phyloP scores from a whole-genome alignment of 768 basidiomycete genomes.

The Lentinula guzmanii region DNA sequence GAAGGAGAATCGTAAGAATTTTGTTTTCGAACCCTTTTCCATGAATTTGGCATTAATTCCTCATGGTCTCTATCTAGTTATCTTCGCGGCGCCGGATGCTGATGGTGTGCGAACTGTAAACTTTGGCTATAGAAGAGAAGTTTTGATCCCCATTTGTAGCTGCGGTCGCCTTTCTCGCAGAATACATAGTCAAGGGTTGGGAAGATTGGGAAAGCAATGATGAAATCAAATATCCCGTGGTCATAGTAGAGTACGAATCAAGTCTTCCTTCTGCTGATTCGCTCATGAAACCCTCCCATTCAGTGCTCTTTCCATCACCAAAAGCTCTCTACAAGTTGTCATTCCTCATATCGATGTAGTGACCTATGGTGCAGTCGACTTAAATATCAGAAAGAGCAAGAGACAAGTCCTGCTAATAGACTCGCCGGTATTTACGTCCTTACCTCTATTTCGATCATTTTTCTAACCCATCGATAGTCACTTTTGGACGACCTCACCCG shows the following conservation, averaged over 20 bases:
- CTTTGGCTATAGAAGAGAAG: not conserved
- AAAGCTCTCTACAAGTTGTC: not conserved
- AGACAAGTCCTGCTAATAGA: not conserved
- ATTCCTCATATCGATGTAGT: not conserved
- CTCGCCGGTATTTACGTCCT: not conserved
- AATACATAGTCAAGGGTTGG: conserved; percentile 22
- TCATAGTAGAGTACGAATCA: not conserved
- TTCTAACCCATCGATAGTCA: not conserved
- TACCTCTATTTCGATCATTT: not conserved
- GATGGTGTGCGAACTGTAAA: not conserved
- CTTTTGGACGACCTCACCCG: not conserved
- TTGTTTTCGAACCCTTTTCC: not conserved
- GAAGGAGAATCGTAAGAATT: conserved; percentile 29
- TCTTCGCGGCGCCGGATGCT: not conserved
- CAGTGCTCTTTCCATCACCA: not conserved
- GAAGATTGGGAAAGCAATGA: conserved; percentile 6
- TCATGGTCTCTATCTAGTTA: not conserved
- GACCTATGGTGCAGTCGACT: not conserved
- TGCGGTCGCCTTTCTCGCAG: conserved; percentile 18
- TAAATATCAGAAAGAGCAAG: not conserved
- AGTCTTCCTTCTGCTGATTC: not conserved
- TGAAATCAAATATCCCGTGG: not conserved
- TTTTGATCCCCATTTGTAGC: conserved; percentile 13
- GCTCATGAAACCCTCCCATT: not conserved
- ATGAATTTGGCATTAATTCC: not conserved